Base-by-base conservation (phyloP, 805 yeast genomes). In the Nakazawaea ishiwadae region DNA sequence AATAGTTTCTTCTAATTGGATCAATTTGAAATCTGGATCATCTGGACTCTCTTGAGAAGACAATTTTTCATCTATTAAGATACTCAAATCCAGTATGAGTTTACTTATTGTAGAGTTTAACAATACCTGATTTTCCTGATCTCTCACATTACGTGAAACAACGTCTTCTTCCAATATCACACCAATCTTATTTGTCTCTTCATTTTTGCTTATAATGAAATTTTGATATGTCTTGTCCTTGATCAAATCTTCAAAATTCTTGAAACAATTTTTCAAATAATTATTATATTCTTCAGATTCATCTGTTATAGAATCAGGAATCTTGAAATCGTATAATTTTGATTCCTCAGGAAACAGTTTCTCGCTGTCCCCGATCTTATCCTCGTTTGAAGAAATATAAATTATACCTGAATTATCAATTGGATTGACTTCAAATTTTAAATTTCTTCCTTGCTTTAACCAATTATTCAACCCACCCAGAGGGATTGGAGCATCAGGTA, bases 261-360 rank as follows among this genome's bases (percentile, higher is more conserved):
- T 74, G 56, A 73, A 84, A 11, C 77, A 50, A 8, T 65, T 55
- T 21, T 71, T 70, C 30, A 78, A 67, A 48, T 76, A 83, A 9
- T 66, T 55, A 2, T 62, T 51, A 49, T 73, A 80, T 17, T 60
- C 61, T 5, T 53, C 51, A 1, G 76, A 64, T 21, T 64, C 60
- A 31, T 65, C 73, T 19, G 68, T 58, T 16, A 65, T 57, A n/a
- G 67, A 63, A 29, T 56, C 50, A 1, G 58, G 48, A 8, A 62
- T 43, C 3, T 53, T 55, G 19, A 72, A 70, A 3, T 74, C 70
- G 42, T 62, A 68, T 11, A 67, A 42, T 44, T 70, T 66, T 21
- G 69, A 64, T 32, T 71, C 71, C 36, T 69, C 64, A 9, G 63
- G 64, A 28, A 60, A 54, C 8, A 55, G 51, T 30, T 56, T 55